These are phyloP conservation scores for Termitomyces eurrhizus DNA, from an alignment of 768 basidiomycete species.

Conservation along the genomic window DNA sequence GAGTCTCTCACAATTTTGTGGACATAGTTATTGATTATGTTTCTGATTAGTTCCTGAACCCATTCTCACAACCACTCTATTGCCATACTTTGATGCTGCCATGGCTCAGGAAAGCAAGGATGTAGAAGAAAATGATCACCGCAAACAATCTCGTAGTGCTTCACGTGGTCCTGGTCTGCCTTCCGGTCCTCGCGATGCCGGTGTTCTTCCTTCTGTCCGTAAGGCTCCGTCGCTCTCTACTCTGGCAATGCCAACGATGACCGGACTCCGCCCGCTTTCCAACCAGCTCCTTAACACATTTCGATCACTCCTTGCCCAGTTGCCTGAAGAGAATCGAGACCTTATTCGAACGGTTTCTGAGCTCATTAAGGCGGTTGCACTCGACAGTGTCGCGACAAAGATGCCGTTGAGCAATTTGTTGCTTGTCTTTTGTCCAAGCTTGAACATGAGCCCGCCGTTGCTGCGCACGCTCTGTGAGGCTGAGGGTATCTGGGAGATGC, in stretches of 20 bases:
- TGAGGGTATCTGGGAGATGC: slow-evolving; percentile 56
- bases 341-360: slow-evolving; percentile 80
- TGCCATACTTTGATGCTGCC: slow-evolving; percentile 77
- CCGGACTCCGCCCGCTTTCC: slow-evolving; percentile 59
- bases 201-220: slow-evolving; percentile 40
- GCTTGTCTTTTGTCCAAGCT: slow-evolving; percentile 83
- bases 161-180: slow-evolving; percentile 17
- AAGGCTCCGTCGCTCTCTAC: slow-evolving; percentile 82
- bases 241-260: slow-evolving; percentile 67
- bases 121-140: slow-evolving; percentile 10
- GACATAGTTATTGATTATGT: slow-evolving; percentile 1
- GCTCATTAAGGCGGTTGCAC: slow-evolving; percentile 73
- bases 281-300: slow-evolving; percentile 53
- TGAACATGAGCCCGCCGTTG: slow-evolving; percentile 74
- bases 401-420: slow-evolving; percentile 92
- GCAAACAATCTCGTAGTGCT: slow-evolving; percentile 11
- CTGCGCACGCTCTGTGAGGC: slow-evolving; percentile 72
- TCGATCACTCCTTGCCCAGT: slow-evolving; percentile 54
- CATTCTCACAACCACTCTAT: slow-evolving; percentile 69
- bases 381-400: slow-evolving; percentile 68
- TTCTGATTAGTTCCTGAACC: slow-evolving; percentile 71
- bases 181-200: slow-evolving; percentile 23
- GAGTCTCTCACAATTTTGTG: slow-evolving; percentile 30
- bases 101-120: slow-evolving; percentile 50
- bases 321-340: slow-evolving; percentile 81